Conservation (phyloP, 169 alveolate species). For the Eimeria necatrix region DNA sequence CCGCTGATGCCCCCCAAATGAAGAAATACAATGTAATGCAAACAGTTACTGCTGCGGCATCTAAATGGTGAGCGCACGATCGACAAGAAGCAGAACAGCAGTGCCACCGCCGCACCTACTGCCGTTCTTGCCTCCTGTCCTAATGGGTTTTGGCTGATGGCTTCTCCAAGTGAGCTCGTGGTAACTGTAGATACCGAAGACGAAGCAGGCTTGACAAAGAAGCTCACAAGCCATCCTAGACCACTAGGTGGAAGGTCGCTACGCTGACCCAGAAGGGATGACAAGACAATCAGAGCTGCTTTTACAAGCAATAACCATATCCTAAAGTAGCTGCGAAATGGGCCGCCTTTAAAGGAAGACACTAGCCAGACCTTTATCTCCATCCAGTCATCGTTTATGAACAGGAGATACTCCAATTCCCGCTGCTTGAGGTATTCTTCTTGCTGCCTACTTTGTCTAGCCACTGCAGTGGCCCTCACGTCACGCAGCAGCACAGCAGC, state of each 20-base stretch:
- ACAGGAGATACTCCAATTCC: conserved; percentile 40
- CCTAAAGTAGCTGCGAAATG: conserved; percentile 41
- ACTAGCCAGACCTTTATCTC: conserved; percentile 63
- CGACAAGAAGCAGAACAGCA: not conserved
- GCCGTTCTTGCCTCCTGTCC: conserved; percentile 48
- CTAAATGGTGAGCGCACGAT: conserved; percentile 34
- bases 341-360: conserved; percentile 61
- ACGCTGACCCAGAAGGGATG: conserved; percentile 36
- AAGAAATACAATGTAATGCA: not conserved
- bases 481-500: conserved; percentile 3
- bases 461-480: conserved; percentile 40
- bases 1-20: conserved; percentile 59
- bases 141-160: not conserved
- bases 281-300: conserved; percentile 41
- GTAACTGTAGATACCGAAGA: not conserved
- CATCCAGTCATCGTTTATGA: conserved; percentile 59
- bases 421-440: conserved; percentile 59
- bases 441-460: conserved; percentile 38
- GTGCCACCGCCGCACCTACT: not conserved
- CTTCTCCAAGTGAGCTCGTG: conserved; percentile 6
- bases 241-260: conserved; percentile 7
- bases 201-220: not conserved
- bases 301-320: conserved; percentile 39
- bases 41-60: conserved; percentile 52
- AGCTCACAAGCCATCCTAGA: conserved; percentile 40